Conservation (phyloP, 176 grass and related monocot genomes). For the Carex pumila region DNA sequence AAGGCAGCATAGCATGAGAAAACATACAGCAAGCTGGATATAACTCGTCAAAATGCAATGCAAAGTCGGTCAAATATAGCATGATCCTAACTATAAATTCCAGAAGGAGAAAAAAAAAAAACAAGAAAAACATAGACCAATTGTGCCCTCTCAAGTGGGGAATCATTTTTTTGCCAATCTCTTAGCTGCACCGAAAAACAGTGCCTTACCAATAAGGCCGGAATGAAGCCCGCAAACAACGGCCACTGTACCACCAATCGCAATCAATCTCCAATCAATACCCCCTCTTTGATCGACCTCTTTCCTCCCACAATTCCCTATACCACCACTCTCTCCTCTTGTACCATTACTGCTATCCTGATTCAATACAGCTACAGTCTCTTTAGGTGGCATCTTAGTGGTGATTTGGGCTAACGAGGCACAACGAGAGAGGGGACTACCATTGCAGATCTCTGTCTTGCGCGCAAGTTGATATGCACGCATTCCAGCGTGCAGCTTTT, state of each 20-base stretch:
- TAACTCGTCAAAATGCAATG: not conserved
- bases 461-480: slow-evolving; percentile 71
- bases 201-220: slow-evolving; percentile 58
- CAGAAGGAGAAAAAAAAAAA: not conserved
- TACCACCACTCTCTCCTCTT: not conserved
- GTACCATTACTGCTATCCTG: not conserved
- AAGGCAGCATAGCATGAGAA: not conserved
- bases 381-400: slow-evolving; percentile 38
- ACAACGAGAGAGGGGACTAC: slow-evolving; percentile 30
- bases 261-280: slow-evolving; percentile 85
- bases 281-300: slow-evolving; percentile 27
- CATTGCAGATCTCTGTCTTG: slow-evolving; percentile 20
- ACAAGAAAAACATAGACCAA: not conserved
- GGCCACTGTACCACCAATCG: slow-evolving; percentile 64
- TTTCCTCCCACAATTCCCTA: slow-evolving; percentile 3
- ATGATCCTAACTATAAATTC: not conserved
- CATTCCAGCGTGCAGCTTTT: slow-evolving; percentile 82
- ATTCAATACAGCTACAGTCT: slow-evolving; percentile 12
- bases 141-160: not conserved
- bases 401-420: slow-evolving; percentile 51
- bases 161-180: slow-evolving; percentile 62
- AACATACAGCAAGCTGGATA: not conserved
- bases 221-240: slow-evolving; percentile 59
- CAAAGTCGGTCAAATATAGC: not conserved
- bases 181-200: slow-evolving; percentile 67